Percentiles rank a stretch among this genome's conserved stretches.
These are phyloP conservation scores for Hericium erinaceus DNA, from an alignment of 768 basidiomycete species.

Conservation along the genomic window DNA sequence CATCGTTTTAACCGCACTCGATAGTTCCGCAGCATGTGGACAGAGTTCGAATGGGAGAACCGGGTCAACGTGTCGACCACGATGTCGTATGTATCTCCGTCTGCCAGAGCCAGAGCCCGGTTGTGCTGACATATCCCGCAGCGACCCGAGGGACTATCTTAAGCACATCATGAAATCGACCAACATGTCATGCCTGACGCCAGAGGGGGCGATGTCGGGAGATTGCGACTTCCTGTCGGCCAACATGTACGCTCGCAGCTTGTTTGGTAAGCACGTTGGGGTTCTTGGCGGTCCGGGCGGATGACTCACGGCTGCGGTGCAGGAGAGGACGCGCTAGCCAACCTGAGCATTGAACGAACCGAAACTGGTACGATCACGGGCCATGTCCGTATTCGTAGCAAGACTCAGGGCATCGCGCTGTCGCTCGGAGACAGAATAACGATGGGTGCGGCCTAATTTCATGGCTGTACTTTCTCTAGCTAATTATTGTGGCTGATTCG, in stretches of 20 bases:
- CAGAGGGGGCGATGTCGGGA: conserved; percentile 77
- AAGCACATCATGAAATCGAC: conserved; percentile 93
- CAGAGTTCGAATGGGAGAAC: conserved; percentile 99
- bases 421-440: conserved; percentile 88
- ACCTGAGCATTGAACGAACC: conserved; percentile 84
- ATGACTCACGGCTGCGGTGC: neutral
- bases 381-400: conserved; percentile 92
- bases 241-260: conserved; percentile 90
- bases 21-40: conserved; percentile 98
- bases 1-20: neutral
- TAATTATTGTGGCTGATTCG: conserved; percentile 7
- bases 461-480: neutral
- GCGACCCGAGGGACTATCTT: conserved; percentile 83
- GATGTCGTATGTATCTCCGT: conserved; percentile 52
- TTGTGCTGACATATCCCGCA: conserved; percentile 19
- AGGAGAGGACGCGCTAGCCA: conserved; percentile 96
- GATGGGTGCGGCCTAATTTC: conserved; percentile 31
- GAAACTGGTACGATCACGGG: conserved; percentile 77
- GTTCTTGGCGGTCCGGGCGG: too few relatives aligned
- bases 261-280: conserved; percentile 64
- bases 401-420: conserved; percentile 95
- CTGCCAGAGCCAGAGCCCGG: neutral
- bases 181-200: conserved; percentile 96
- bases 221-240: conserved; percentile 97
- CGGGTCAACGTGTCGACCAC: conserved; percentile 86